A percentile compares a stretch with the other conserved stretches of the same genome.
These are phyloP conservation scores for Gonapodya sp. DNA, from an alignment of 192 early-diverging fungal genomes.

Conservation along the genomic window DNA sequence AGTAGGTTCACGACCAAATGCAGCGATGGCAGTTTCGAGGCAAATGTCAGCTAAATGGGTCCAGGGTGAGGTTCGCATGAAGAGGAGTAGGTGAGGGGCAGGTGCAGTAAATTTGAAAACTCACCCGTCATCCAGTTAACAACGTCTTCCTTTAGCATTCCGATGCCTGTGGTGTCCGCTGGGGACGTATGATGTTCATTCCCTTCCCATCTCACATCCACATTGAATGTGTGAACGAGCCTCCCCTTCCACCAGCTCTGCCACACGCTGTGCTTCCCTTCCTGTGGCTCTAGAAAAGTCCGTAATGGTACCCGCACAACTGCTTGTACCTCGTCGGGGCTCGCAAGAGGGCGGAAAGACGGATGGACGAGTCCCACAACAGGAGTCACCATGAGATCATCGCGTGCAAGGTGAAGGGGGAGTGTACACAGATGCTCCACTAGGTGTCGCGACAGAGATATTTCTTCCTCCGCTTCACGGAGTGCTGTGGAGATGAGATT, in stretches of 20 bases:
- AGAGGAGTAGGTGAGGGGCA: background rate
- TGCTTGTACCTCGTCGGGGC: conserved; percentile 2
- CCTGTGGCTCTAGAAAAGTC: background rate
- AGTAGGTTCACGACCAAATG: background rate
- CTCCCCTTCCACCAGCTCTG: background rate
- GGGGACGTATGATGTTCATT: background rate
- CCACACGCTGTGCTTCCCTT: background rate
- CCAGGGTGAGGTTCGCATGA: background rate
- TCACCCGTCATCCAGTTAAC: background rate
- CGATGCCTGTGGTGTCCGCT: background rate
- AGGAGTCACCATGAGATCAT: conserved; percentile 1
- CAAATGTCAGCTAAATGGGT: background rate
- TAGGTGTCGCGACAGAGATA: background rate
- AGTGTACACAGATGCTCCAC: background rate
- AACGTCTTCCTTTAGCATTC: background rate
- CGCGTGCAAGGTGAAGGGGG: background rate
- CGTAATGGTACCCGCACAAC: background rate
- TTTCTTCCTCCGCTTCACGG: conserved; percentile 3
- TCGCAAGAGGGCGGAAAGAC: background rate
- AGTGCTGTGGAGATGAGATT: background rate
- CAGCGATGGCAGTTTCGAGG: background rate
- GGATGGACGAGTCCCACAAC: background rate
- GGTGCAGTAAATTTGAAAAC: background rate
- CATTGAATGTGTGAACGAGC: background rate
- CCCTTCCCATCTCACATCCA: background rate